Percentiles rank a stretch among this genome's conserved stretches.
These are phyloP conservation scores for Dactylella cylindrospora DNA, from an alignment of 2,329 filamentous ascomycete genomes.

Conservation along the genomic window DNA sequence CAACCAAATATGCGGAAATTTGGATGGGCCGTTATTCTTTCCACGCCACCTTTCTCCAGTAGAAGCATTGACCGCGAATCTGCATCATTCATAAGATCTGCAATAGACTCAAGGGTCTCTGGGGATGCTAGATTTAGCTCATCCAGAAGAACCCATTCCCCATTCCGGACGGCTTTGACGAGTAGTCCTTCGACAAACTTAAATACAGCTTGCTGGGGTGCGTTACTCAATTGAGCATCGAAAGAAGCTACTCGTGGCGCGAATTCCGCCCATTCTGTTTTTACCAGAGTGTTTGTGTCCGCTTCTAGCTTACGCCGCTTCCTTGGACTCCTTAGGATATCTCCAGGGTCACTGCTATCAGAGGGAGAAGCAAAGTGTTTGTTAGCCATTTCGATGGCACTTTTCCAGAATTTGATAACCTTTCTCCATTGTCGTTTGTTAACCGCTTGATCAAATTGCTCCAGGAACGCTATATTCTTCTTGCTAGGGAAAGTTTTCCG, in stretches of 20 bases:
- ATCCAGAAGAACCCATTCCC: conserved; percentile 94
- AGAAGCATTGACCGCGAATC: conserved; percentile 79
- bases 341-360: conserved; percentile 54
- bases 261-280: conserved; percentile 79
- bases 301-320: conserved; percentile 65
- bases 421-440: conserved; percentile 84
- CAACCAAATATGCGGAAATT: conserved; percentile 96
- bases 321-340: conserved; percentile 60
- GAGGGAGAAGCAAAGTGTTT: conserved; percentile 64
- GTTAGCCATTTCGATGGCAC: conserved; percentile 84
- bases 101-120: conserved; percentile 90
- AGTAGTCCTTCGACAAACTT: conserved; percentile 95
- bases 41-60: conserved; percentile 89
- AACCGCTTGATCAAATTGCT: conserved; percentile 75
- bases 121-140: conserved; percentile 96
- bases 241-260: conserved; percentile 61
- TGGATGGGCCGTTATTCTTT: conserved; percentile 83
- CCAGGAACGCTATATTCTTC: conserved; percentile 84
- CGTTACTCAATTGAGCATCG: conserved; percentile 64
- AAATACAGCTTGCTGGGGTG: conserved; percentile 60
- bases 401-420: conserved; percentile 80
- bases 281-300: conserved; percentile 59
- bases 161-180: conserved; percentile 90
- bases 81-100: conserved; percentile 77
- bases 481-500: conserved; percentile 80